These are phyloP conservation scores for Trichoderma arundinaceum DNA, from an alignment of 2,329 filamentous ascomycete species.

Conservation along the genomic window DNA sequence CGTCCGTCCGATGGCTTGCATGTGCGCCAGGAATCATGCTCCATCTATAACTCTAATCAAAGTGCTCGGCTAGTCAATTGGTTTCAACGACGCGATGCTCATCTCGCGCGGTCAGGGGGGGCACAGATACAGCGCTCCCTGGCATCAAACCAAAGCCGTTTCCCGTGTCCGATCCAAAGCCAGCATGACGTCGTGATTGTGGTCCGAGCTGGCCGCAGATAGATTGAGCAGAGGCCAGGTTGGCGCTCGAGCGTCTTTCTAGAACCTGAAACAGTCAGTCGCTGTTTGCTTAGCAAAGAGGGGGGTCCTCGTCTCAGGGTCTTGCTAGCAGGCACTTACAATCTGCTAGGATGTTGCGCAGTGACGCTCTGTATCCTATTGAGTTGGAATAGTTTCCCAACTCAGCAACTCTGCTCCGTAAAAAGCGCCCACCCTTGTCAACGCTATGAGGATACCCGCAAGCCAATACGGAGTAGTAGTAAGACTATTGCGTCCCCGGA, in stretches of 20 bases:
- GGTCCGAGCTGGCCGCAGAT: neutral
- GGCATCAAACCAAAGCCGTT: neutral
- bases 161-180: neutral
- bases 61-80: too few relatives aligned
- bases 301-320: neutral
- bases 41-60: too few relatives aligned
- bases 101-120: too few relatives aligned
- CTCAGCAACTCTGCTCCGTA: neutral
- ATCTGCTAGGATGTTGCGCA: too few relatives aligned
- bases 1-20: too few relatives aligned
- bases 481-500: too few relatives aligned
- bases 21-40: neutral
- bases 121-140: too few relatives aligned
- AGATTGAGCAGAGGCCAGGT: neutral
- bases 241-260: neutral
- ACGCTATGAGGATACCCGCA: neutral
- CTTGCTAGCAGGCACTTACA: neutral
- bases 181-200: slow-evolving; percentile 4
- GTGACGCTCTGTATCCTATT: neutral
- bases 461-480: too few relatives aligned
- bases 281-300: neutral
- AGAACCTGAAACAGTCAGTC: slow-evolving; percentile 5
- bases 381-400: neutral
- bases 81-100: neutral
- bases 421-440: neutral